Conservation (phyloP, 352 stramenopile genomes). For the Phytophthora pseudosyringae region DNA sequence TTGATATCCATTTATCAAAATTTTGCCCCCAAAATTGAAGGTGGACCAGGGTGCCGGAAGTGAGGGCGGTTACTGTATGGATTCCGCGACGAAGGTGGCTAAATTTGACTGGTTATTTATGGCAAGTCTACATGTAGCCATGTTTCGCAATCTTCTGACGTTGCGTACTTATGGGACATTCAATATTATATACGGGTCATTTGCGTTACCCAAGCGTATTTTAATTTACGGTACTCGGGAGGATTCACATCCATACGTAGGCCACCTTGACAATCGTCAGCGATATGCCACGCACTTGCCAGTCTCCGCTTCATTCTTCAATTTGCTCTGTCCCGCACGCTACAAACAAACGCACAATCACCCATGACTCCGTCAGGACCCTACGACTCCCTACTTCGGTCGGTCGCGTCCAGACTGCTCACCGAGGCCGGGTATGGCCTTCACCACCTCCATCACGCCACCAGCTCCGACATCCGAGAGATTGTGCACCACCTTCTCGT, state of each 20-base stretch:
- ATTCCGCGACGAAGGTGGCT: no score
- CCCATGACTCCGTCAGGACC: conserved; percentile 21
- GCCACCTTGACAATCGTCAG: no score
- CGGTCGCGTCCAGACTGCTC: conserved; percentile 44
- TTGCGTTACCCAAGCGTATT: not conserved
- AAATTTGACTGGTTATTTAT: no score
- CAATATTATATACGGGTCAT: not conserved
- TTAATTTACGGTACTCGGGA: not conserved
- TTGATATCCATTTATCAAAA: no score
- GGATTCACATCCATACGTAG: no score
- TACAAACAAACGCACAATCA: conserved; percentile 10
- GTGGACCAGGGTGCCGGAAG: no score
- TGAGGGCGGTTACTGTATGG: no score
- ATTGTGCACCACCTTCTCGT: conserved; percentile 64
- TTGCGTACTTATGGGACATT: not conserved
- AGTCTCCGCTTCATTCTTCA: conserved; percentile 19
- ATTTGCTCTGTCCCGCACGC: conserved; percentile 21
- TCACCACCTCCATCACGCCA: conserved; percentile 45
- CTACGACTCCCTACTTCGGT: conserved; percentile 43
- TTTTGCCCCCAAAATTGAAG: no score
- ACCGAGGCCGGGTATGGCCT: conserved; percentile 43
- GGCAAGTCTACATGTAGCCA: conserved; percentile 6
- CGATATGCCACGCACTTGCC: not conserved
- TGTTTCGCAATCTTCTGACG: conserved; percentile 3
- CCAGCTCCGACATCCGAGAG: conserved; percentile 49